These are phyloP conservation scores for Acacia pycnantha DNA, from an alignment of 331 rosid genomes.

Conservation along the genomic window DNA sequence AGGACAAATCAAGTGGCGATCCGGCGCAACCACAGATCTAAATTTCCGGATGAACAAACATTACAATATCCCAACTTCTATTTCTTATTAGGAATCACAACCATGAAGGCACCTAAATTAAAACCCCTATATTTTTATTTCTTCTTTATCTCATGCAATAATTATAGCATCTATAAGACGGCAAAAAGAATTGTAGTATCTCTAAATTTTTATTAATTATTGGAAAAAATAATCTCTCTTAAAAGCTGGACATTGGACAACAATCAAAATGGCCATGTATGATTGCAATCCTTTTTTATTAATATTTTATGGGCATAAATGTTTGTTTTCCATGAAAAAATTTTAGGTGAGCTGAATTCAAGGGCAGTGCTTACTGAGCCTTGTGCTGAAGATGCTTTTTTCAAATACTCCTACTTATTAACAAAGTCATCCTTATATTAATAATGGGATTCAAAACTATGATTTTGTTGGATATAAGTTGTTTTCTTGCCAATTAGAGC, in stretches of 20 bases:
- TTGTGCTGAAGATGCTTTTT: too few species aligned
- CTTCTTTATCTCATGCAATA: background rate
- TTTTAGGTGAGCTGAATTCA: background rate
- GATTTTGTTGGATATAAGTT: too few species aligned
- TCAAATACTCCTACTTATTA: too few species aligned
- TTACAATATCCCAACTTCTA: background rate
- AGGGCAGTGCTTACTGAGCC: too few species aligned
- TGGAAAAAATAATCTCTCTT: background rate
- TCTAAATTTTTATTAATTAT: background rate
- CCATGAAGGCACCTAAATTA: too few species aligned
- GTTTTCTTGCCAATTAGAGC: too few species aligned
- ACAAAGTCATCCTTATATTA: too few species aligned
- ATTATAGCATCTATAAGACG: background rate
- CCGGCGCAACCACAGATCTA: background rate
- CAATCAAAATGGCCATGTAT: background rate
- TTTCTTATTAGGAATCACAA: background rate
- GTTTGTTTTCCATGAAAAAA: background rate
- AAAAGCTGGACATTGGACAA: background rate
- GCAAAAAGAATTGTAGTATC: background rate
- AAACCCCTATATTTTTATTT: background rate
- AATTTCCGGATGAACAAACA: background rate
- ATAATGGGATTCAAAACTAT: too few species aligned
- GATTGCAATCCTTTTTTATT: too few species aligned
- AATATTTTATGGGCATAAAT: background rate
- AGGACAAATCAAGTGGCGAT: background rate